Evolutionary conservation across 768 basidiomycete species (phyloP).

Genomic region (Mycena filopes): DNA sequence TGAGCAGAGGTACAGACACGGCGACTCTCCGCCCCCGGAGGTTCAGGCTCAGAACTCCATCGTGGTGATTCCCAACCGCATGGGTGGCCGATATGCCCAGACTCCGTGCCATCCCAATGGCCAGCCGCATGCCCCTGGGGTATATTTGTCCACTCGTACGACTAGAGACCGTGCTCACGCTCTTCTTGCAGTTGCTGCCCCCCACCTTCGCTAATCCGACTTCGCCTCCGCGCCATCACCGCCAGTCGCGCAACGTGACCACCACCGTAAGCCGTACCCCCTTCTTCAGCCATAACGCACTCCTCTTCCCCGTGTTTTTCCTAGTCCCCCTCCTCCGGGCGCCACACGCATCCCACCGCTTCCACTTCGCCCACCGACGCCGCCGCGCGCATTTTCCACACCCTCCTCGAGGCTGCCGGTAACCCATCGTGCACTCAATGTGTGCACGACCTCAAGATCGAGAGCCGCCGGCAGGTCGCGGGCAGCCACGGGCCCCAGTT

Average conservation of each 20-base stretch:
- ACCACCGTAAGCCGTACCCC: not conserved
- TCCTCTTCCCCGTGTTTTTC: not conserved
- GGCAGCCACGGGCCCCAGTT: slow-evolving; percentile 23
- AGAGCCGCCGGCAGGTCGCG: slow-evolving; percentile 24
- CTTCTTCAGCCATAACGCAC: not conserved
- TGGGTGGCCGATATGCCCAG: slow-evolving; percentile 34
- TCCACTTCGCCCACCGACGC: slow-evolving; percentile 4
- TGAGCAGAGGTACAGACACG: not conserved
- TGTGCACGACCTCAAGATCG: slow-evolving; percentile 26
- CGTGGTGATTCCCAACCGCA: slow-evolving; percentile 26
- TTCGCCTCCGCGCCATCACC: slow-evolving; percentile 3
- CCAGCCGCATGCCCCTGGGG: slow-evolving; percentile 31
- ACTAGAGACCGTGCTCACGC: not conserved
- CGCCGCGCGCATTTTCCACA: slow-evolving; percentile 17
- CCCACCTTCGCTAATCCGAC: not conserved
- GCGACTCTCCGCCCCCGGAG: not conserved
- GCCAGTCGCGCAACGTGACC: not conserved
- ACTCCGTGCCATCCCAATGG: slow-evolving; percentile 31
- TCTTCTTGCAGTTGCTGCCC: slow-evolving; percentile 21
- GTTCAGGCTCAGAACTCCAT: not conserved
- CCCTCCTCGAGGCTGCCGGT: slow-evolving; percentile 11
- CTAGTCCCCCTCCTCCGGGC: slow-evolving; percentile 4
- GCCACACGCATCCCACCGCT: not conserved
- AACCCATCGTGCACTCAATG: slow-evolving; percentile 22
- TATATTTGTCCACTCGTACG: slow-evolving; percentile 1